These are phyloP conservation scores for Raphidocelis subcapitata DNA, from an alignment of 139 green algal species.

Conservation along the genomic window DNA sequence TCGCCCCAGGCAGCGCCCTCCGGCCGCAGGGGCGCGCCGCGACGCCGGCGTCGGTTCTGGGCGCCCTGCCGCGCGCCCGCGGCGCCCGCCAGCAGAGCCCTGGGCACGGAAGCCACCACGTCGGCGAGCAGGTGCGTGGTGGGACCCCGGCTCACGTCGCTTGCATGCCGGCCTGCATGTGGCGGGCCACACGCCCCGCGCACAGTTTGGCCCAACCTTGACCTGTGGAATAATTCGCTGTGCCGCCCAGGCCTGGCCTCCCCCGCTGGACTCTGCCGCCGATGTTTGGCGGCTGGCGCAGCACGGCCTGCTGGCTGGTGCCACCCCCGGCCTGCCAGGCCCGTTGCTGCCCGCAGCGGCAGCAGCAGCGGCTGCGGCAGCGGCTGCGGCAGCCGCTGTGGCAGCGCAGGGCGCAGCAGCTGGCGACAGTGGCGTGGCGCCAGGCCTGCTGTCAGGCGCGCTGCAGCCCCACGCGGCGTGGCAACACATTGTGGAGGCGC, in stretches of 20 bases:
- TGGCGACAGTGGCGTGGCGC: background rate
- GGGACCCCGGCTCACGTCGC: background rate
- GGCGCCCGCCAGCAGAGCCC: conserved; percentile 15
- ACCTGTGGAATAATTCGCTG: too few species aligned
- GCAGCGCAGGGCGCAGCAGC: background rate
- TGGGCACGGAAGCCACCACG: background rate
- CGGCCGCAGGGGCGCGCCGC: conserved; percentile 13
- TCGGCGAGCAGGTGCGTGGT: background rate
- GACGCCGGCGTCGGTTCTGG: conserved; percentile 38
- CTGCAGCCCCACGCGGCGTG: background rate
- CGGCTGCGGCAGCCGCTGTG: background rate
- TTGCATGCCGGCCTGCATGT: background rate
- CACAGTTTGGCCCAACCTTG: too few species aligned
- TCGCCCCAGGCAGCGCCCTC: background rate
- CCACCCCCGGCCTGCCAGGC: too few species aligned
- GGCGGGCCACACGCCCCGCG: too few species aligned
- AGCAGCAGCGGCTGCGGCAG: background rate
- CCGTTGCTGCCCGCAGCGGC: background rate
- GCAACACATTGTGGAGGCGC: too few species aligned
- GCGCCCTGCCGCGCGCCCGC: conserved; percentile 8
- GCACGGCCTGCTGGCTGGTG: too few species aligned
- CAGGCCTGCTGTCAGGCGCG: background rate
- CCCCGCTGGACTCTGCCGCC: too few species aligned
- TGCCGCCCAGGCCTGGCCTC: background rate
- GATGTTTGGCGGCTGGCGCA: background rate